These are phyloP conservation scores for Linnemannia exigua DNA, from an alignment of 192 early-diverging fungal species.

Conservation along the genomic window DNA sequence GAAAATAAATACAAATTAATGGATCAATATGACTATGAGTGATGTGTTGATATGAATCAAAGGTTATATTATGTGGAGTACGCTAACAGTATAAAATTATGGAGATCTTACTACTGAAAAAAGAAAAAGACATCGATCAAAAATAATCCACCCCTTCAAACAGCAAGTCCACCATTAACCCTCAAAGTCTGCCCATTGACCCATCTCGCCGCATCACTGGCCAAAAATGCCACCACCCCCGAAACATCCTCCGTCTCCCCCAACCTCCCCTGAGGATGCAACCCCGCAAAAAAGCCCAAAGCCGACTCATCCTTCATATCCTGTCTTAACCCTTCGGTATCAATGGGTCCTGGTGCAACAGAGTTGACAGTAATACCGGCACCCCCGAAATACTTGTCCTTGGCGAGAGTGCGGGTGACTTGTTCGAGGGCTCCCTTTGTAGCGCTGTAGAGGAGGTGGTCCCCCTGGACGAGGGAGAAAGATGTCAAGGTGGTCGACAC, in stretches of 20 bases:
- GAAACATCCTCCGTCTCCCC: no score
- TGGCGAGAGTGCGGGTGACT: constrained; percentile 81
- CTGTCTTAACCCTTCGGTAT: constrained; percentile 34
- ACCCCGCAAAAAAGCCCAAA: constrained; percentile 19
- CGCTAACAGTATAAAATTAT: no score
- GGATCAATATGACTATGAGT: no score
- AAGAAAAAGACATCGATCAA: no score
- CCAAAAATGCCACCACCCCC: constrained; percentile 16
- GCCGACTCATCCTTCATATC: constrained; percentile 22
- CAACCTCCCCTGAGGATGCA: no score
- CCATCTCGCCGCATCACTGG: constrained; percentile 23
- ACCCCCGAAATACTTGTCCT: constrained; percentile 46
- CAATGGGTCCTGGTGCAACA: constrained; percentile 35
- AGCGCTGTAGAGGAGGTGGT: constrained; percentile 74
- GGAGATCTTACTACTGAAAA: no score
- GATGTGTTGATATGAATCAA: no score
- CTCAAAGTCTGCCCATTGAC: constrained; percentile 36
- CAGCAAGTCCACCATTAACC: constrained; percentile 25
- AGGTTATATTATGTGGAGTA: no score
- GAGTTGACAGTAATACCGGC: constrained; percentile 45
- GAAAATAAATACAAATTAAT: neutral
- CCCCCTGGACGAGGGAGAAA: no score
- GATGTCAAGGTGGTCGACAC: constrained; percentile 81
- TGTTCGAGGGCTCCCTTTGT: constrained; percentile 89
- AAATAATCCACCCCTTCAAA: no score